Conservation (phyloP, 352 stramenopile genomes). For the Globisporangium splendens region DNA sequence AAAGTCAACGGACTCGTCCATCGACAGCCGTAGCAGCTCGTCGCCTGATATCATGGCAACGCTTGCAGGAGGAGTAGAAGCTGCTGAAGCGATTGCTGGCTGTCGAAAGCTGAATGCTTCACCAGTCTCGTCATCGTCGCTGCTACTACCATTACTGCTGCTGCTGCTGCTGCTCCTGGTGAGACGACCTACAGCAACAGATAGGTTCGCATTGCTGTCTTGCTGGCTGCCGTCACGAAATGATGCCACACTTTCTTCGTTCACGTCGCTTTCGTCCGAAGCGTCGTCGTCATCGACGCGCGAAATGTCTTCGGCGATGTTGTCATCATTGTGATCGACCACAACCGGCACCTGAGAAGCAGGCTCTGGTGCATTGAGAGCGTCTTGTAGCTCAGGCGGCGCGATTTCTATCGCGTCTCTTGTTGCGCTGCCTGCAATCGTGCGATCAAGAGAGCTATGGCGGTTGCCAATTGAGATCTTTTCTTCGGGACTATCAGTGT, state of each 20-base stretch:
- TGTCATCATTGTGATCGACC: constrained; percentile 15
- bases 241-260: constrained; percentile 8
- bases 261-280: neutral
- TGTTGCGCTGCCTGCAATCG: neutral
- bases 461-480: too few species aligned
- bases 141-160: constrained; percentile 1
- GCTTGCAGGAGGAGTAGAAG: neutral
- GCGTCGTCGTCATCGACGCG: constrained; percentile 8
- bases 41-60: constrained; percentile 11
- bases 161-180: neutral
- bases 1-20: constrained; percentile 27
- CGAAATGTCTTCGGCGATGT: constrained; percentile 37
- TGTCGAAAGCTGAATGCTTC: constrained; percentile 12
- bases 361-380: neutral
- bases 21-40: constrained; percentile 30
- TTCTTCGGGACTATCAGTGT: too few species aligned
- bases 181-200: neutral
- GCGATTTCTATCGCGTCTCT: neutral
- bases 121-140: constrained; percentile 1
- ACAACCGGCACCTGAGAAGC: neutral
- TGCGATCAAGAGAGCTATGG: neutral
- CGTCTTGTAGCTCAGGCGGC: too few species aligned
- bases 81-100: neutral
- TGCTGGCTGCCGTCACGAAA: neutral
- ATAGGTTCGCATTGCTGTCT: neutral